These are phyloP conservation scores for Kodamaea leandrae DNA, from an alignment of 805 yeast species.

Conservation along the genomic window DNA sequence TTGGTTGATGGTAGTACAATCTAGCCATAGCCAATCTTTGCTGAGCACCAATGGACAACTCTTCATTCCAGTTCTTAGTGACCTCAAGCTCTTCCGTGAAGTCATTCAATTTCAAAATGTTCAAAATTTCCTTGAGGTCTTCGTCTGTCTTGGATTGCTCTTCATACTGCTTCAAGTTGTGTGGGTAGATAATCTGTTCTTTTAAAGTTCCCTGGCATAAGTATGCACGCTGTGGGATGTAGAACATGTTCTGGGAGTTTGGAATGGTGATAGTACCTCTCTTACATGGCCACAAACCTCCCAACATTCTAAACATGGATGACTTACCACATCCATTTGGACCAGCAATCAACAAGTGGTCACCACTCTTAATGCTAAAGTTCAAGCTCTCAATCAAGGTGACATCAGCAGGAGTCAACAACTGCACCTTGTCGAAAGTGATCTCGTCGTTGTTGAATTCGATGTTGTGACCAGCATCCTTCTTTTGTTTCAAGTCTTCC, in stretches of 20 bases:
- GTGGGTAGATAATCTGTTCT: constrained; percentile 89
- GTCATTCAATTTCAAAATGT: constrained; percentile 58
- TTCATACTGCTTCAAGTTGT: constrained; percentile 57
- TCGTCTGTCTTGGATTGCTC: constrained; percentile 43
- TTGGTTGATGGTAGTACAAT: constrained; percentile 85
- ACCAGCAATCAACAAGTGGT: constrained; percentile 85
- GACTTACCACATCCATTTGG: constrained; percentile 97
- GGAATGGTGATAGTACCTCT: constrained; percentile 62
- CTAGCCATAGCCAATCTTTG: constrained; percentile 93
- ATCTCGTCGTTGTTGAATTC: constrained; percentile 49
- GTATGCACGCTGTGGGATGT: constrained; percentile 91
- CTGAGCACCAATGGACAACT: constrained; percentile 86
- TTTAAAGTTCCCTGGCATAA: constrained; percentile 75
- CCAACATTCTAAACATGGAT: constrained; percentile 82
- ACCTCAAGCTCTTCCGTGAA: constrained; percentile 42
- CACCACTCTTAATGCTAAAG: constrained; percentile 75
- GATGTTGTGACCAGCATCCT: constrained; percentile 21
- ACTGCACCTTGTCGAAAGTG: constrained; percentile 71
- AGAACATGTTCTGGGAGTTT: constrained; percentile 64
- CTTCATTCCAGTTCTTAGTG: constrained; percentile 84
- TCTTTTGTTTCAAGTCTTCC: constrained; percentile 28
- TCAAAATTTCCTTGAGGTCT: constrained; percentile 52
- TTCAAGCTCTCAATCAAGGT: constrained; percentile 62
- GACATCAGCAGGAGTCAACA: constrained; percentile 82
- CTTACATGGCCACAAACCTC: constrained; percentile 89